Evolutionary conservation across 805 yeast species (phyloP).

Genomic region (Kluyveromyces siamensis): DNA sequence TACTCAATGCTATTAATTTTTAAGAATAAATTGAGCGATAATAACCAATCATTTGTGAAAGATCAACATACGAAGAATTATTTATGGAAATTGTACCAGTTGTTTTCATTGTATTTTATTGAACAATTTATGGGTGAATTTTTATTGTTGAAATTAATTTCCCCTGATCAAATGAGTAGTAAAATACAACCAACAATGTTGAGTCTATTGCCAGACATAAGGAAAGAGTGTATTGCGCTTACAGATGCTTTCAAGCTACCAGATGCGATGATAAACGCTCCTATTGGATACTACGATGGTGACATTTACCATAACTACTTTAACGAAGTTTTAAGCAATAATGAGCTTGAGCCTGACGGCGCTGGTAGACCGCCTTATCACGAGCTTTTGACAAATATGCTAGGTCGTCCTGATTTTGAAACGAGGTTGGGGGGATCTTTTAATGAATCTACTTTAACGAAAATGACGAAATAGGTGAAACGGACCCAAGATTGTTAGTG

Average conservation of each 20-base stretch:
- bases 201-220: slow-evolving; percentile 38
- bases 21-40: slow-evolving; percentile 15
- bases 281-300: slow-evolving; percentile 75
- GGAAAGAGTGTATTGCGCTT: slow-evolving; percentile 65
- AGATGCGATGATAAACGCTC: slow-evolving; percentile 73
- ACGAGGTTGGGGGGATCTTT: slow-evolving; percentile 29
- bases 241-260: slow-evolving; percentile 80
- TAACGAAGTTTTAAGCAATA: slow-evolving; percentile 43
- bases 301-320: slow-evolving; percentile 77
- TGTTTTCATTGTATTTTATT: slow-evolving; percentile 58
- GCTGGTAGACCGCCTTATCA: slow-evolving; percentile 41
- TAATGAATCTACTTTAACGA: slow-evolving; percentile 21
- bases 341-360: slow-evolving; percentile 43
- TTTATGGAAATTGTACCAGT: slow-evolving; percentile 45
- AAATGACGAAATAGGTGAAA: slow-evolving; percentile 19
- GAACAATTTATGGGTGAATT: slow-evolving; percentile 67
- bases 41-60: slow-evolving; percentile 16
- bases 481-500: neutral
- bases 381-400: slow-evolving; percentile 30
- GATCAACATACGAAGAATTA: slow-evolving; percentile 34
- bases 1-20: slow-evolving; percentile 30
- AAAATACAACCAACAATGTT: slow-evolving; percentile 37
- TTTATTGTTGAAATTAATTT: slow-evolving; percentile 51
- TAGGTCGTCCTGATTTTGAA: slow-evolving; percentile 31
- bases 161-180: slow-evolving; percentile 38